Evolutionary conservation across 2,329 filamentous ascomycete species (phyloP), one percentile per base, ranked within the genome.

Genomic region (Colletotrichum chrysophilum): DNA sequence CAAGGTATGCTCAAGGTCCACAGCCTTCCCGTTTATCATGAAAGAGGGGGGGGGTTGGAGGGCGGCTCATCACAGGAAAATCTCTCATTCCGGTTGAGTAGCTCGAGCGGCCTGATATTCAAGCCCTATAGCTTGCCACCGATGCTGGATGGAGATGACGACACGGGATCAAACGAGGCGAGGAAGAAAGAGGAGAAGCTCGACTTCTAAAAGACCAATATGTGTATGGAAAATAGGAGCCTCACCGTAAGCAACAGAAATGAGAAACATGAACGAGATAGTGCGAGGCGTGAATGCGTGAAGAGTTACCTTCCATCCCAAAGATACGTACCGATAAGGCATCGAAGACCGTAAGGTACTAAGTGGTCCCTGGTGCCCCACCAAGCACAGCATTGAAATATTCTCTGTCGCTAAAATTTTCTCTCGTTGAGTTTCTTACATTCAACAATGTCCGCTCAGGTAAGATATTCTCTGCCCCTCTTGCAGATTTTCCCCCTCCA

Each of bases 101-200:
- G 95, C 80, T 90, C 91, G 4, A 93, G 91, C 79, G 96, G 95
- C 67, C 92, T 99, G 78, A 91, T 95, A 52, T 95, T 99, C 78
- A 94, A 93, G 80, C 95, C 96, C 1, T 98, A 96, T 84, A 97
- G 94, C 82, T 87, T 99, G 58, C 97, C 97, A 30, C 97, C 97
- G 0, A 16, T 76, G 88, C 96, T 55, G 94, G 96, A 70, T 12
- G 95, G 94, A 3, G 95, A 96, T 78, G 86, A 87, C 32, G 84
- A 85, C 16, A 84, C 82, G 72, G 82, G 84, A 52, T 90, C 66
- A 85, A 84, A 77, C 90, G 89, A 78, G 88, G 89, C 38, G n/a
- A 21, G 60, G 4, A 89, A 88, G 67, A 95, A 95, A 79, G 88
- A 89, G 72, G 92, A 94, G 78, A 90, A 80, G 13, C 80, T 97